phyloP scores from a whole-genome alignment of 108 stramenopile genomes.

The Epithemia pelagica region DNA sequence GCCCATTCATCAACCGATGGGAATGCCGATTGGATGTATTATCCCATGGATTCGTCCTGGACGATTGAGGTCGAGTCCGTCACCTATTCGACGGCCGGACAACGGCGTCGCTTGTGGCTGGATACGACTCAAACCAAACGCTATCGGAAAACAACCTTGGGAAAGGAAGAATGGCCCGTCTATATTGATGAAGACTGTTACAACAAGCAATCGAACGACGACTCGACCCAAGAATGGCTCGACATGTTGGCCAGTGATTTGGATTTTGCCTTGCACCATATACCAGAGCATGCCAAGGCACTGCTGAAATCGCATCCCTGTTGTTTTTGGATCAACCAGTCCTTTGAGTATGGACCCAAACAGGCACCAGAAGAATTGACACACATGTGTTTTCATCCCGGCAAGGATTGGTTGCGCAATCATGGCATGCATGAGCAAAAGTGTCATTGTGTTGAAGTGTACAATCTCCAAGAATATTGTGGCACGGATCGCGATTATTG shows the following conservation, averaged over 20 bases:
- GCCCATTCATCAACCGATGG: background rate
- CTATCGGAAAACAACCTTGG: slow-evolving; percentile 17
- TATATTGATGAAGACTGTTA: slow-evolving; percentile 3
- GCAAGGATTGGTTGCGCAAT: slow-evolving; percentile 38
- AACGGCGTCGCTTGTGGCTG: background rate
- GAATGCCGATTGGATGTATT: background rate
- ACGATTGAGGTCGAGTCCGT: background rate
- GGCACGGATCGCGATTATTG: slow-evolving; percentile 51
- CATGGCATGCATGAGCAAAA: slow-evolving; percentile 55
- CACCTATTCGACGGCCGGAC: background rate
- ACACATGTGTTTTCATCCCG: slow-evolving; percentile 72
- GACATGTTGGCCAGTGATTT: slow-evolving; percentile 46
- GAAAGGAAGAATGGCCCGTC: background rate
- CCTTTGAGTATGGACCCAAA: slow-evolving; percentile 56
- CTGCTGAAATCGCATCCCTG: slow-evolving; percentile 29
- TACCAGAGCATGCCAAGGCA: slow-evolving; percentile 44
- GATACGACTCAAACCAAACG: background rate
- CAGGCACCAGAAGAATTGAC: slow-evolving; percentile 41
- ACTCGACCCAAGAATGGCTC: slow-evolving; percentile 11
- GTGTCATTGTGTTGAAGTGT: slow-evolving; percentile 67
- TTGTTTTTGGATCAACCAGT: slow-evolving; percentile 58
- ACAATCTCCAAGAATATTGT: slow-evolving; percentile 40
- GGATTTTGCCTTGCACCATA: slow-evolving; percentile 21
- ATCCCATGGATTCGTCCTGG: background rate
- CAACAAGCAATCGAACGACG: slow-evolving; percentile 4